Conservation (phyloP, 176 grass and related monocot genomes). For the Tillandsia leiboldiana region DNA sequence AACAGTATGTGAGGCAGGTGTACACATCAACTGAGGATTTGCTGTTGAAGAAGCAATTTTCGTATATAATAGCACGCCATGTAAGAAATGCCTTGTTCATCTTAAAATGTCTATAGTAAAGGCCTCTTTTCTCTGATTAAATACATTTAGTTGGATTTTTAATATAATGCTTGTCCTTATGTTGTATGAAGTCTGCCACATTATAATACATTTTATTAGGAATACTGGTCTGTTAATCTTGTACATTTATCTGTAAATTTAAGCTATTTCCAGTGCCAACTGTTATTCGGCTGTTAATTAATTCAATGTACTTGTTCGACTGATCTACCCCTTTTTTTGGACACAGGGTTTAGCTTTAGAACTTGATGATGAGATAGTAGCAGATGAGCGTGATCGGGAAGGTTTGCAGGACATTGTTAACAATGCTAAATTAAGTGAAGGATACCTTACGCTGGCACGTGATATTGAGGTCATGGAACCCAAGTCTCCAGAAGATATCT, state of each 20-base stretch:
- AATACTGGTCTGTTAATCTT: no score
- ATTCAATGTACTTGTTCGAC: not conserved
- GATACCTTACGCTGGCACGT: slow-evolving; percentile 85
- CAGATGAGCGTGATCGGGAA: slow-evolving; percentile 84
- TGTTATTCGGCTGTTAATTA: not conserved
- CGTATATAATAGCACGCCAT: slow-evolving; percentile 84
- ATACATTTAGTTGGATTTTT: not conserved
- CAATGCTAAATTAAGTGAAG: slow-evolving; percentile 78
- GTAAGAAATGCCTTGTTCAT: slow-evolving; percentile 29
- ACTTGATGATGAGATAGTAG: slow-evolving; percentile 78
- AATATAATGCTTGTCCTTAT: not conserved
- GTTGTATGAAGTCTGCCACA: not conserved
- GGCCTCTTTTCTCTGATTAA: not conserved
- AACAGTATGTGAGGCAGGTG: slow-evolving; percentile 85
- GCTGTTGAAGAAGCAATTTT: slow-evolving; percentile 87
- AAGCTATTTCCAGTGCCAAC: no score
- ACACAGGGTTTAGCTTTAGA: slow-evolving; percentile 75
- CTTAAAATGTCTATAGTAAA: not conserved
- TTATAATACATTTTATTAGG: not conserved
- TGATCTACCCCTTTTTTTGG: slow-evolving; percentile 7
- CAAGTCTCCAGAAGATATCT: slow-evolving; percentile 97
- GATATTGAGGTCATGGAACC: slow-evolving; percentile 99
- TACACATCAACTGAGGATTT: slow-evolving; percentile 70
- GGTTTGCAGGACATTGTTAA: slow-evolving; percentile 81
- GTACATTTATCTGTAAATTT: no score